Percentiles rank a stretch among this genome's conserved stretches.
phyloP scores from a whole-genome alignment of 2,329 filamentous ascomycete genomes.

The Aspergillus latus region DNA sequence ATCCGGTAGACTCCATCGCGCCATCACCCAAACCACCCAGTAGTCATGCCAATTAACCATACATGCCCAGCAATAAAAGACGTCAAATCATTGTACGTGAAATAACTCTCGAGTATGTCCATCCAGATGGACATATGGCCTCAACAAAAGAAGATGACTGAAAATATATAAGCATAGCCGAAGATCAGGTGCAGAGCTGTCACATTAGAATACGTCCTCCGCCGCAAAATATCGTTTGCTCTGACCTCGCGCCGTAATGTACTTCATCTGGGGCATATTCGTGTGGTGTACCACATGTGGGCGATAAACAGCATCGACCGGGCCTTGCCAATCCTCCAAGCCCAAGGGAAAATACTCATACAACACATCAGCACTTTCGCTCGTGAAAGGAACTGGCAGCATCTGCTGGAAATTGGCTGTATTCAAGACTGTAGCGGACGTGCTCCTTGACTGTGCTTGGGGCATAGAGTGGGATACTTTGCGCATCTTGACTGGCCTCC shows the following conservation, averaged over 20 bases:
- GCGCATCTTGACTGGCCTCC: slow-evolving; percentile 40
- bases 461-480: slow-evolving; percentile 35
- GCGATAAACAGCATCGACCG: slow-evolving; percentile 84
- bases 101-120: background rate
- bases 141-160: background rate
- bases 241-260: slow-evolving; percentile 64
- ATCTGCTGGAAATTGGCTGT: slow-evolving; percentile 41
- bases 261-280: slow-evolving; percentile 67
- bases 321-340: slow-evolving; percentile 87
- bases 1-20: slow-evolving; percentile 20
- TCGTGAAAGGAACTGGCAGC: slow-evolving; percentile 54
- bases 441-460: slow-evolving; percentile 31
- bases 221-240: slow-evolving; percentile 72
- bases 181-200: background rate
- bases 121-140: slow-evolving; percentile 11
- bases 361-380: slow-evolving; percentile 75
- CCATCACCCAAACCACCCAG: slow-evolving; percentile 14
- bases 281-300: slow-evolving; percentile 95
- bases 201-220: slow-evolving; percentile 47
- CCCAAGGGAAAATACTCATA: slow-evolving; percentile 95
- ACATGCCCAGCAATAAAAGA: slow-evolving; percentile 15
- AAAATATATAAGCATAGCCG: background rate
- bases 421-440: slow-evolving; percentile 36
- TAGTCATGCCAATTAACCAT: slow-evolving; percentile 18
- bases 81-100: slow-evolving; percentile 11